These are phyloP conservation scores for Tricholoma saponaceum DNA, from an alignment of 768 basidiomycete species.

Conservation along the genomic window DNA sequence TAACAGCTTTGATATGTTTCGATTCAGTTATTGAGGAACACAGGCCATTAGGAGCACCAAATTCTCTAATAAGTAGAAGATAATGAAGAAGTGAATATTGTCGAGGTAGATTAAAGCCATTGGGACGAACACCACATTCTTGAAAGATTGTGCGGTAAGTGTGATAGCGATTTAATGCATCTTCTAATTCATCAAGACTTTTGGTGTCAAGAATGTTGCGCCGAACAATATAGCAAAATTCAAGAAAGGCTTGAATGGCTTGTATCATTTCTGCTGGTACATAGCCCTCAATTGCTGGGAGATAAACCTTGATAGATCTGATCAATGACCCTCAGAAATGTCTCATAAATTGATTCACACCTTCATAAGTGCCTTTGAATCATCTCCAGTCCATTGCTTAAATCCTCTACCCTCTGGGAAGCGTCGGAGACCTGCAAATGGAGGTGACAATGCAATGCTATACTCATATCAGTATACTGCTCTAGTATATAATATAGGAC, in stretches of 20 bases:
- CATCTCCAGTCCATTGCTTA: not conserved
- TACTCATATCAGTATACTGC: not conserved
- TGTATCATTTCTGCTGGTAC: not conserved
- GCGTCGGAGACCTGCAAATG: conserved; percentile 5
- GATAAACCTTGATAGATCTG: conserved; percentile 2
- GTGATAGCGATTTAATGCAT: conserved; percentile 20
- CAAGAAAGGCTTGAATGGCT: not conserved
- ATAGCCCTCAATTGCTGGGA: not conserved
- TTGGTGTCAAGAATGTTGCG: conserved; percentile 9
- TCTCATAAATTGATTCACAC: conserved; percentile 2
- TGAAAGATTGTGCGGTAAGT: conserved; percentile 19
- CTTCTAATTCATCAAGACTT: conserved; percentile 16
- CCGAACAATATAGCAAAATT: not conserved
- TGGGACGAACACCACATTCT: conserved; percentile 1
- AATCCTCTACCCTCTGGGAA: conserved; percentile 9
- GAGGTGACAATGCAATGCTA: conserved; percentile 9
- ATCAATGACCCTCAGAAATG: not conserved
- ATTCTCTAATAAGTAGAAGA: conserved; percentile 13
- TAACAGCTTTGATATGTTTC: conserved; percentile 1
- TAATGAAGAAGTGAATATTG: conserved; percentile 24
- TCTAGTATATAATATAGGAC: not conserved
- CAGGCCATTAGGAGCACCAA: conserved; percentile 7
- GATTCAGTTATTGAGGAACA: conserved; percentile 30
- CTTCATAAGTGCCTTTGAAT: not conserved
- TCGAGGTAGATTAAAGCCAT: conserved; percentile 6